phyloP scores from a whole-genome alignment of 371 early-diverging fungal species.

The Nosema muscidifuracis region DNA sequence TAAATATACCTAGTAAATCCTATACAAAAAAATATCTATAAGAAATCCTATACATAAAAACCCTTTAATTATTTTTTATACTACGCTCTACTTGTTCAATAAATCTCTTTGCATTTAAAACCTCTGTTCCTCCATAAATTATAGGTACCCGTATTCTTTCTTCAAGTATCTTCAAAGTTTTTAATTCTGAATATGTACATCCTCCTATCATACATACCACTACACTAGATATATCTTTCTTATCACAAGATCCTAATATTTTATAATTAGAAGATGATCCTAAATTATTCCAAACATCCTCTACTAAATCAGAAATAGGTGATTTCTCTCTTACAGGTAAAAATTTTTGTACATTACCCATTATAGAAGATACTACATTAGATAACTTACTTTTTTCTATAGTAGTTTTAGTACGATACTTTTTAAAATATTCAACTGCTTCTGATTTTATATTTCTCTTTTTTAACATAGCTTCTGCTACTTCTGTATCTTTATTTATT shows the following conservation, averaged over 20 bases:
- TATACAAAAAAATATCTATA: no score
- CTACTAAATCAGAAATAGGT: constrained; percentile 44
- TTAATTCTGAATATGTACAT: constrained; percentile 61
- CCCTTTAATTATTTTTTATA: no score
- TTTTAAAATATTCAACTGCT: constrained; percentile 35
- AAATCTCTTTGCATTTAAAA: constrained; percentile 75
- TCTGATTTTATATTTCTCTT: constrained; percentile 45
- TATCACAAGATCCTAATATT: constrained; percentile 8
- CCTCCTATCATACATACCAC: constrained; percentile 61
- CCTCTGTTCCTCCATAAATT: constrained; percentile 86
- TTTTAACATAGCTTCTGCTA: constrained; percentile 45
- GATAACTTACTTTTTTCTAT: constrained; percentile 13
- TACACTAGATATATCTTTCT: constrained; percentile 46
- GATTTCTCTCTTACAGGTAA: constrained; percentile 47
- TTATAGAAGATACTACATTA: constrained; percentile 28
- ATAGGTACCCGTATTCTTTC: constrained; percentile 64
- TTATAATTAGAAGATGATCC: constrained; percentile 17
- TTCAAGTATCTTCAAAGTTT: constrained; percentile 50
- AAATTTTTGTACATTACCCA: constrained; percentile 54
- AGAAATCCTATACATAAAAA: no score
- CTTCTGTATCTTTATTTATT: constrained; percentile 26
- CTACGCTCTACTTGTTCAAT: constrained; percentile 68
- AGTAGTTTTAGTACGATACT: not conserved
- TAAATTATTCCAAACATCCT: constrained; percentile 40
- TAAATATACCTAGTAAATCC: no score